phyloP scores from a whole-genome alignment of 495 filamentous ascomycete genomes.

The Tuber brumale region DNA sequence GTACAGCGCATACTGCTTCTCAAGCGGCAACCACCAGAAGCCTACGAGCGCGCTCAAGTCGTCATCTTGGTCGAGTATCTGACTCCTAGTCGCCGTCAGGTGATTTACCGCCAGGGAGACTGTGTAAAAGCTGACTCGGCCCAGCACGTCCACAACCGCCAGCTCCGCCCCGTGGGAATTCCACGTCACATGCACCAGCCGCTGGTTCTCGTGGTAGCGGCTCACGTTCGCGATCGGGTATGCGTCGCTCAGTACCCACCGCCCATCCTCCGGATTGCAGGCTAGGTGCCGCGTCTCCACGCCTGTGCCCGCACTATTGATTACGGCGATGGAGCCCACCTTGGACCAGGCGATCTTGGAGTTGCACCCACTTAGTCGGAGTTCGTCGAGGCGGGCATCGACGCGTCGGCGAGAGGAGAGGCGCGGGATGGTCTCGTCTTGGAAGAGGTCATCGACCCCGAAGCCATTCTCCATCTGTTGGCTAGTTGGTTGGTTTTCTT shows the following conservation, averaged over 20 bases:
- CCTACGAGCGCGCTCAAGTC: conserved; percentile 40
- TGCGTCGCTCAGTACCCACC: conserved; percentile 69
- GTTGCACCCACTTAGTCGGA: conserved; percentile 70
- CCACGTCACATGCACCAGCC: conserved; percentile 39
- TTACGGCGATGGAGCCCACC: conserved; percentile 75
- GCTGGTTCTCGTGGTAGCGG: conserved; percentile 39
- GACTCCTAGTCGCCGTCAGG: conserved; percentile 23
- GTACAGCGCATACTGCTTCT: conserved; percentile 37
- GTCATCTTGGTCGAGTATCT: conserved; percentile 37
- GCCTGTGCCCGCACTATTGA: conserved; percentile 61
- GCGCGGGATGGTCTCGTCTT: conserved; percentile 29
- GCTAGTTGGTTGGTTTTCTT: neutral
- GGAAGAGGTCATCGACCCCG: conserved; percentile 39
- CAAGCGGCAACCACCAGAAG: conserved; percentile 42
- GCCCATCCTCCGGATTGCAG: conserved; percentile 61
- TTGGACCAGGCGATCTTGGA: conserved; percentile 86
- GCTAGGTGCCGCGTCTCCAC: conserved; percentile 66
- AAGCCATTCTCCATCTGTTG: conserved; percentile 29
- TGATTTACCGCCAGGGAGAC: conserved; percentile 40
- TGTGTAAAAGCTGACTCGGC: conserved; percentile 38
- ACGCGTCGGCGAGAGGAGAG: conserved; percentile 27
- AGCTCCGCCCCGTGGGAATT: conserved; percentile 39
- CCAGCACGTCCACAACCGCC: conserved; percentile 40
- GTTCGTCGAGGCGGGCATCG: conserved; percentile 61
- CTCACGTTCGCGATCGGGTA: conserved; percentile 38